Base-by-base conservation (phyloP, 1,284 basidiomycete species). In the Thelephora terrestris region DNA sequence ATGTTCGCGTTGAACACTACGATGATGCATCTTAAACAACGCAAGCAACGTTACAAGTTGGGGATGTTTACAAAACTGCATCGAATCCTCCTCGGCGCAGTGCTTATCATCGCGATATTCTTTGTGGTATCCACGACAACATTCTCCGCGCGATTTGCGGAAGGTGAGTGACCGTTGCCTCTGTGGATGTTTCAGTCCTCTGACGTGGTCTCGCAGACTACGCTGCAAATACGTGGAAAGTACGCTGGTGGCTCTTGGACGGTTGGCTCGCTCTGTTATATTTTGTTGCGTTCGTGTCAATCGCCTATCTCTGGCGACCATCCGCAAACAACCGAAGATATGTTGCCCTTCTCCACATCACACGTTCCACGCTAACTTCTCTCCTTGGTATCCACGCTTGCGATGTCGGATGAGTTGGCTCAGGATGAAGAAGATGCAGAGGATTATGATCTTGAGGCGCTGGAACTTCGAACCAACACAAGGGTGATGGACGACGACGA, bases 241-340 rank as follows among this genome's bases (percentile, higher is more conserved):
- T 81, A 47, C 81, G 94, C 46, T 99, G 96, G 96, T 91, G 93
- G 79, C 70, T 99, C 14, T 75, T 99, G 39, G 96, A 99, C 59
- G 96, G 93, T n/a, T 97, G 91, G 75, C 75, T 98, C 25, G 80
- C 87, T 1, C 71, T 92, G 25, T 79, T 96, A 32, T 96, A 92
- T 63, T 76, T 93, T 45, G 66, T 74, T 29, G 82, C 86, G 42
- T 98, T 99, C 64, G 68, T 73, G 43, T 71, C 79, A 7, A 91
- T 98, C 53, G 82, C 89, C 2, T 97, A 82, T 69, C 73, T 98
- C 24, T 99, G 96, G 95, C 76, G 93, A 38, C 95, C 95, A 50
- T 91, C 92, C 2, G 81, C 79, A 36, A 83, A 92, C 66, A 99
- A 99, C 70, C 77, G 90, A 70, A 87, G 90, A 77, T 87, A 82